Base-by-base conservation (phyloP, 1,139 yeast genomes). In the Candida pseudoviswanathii region DNA sequence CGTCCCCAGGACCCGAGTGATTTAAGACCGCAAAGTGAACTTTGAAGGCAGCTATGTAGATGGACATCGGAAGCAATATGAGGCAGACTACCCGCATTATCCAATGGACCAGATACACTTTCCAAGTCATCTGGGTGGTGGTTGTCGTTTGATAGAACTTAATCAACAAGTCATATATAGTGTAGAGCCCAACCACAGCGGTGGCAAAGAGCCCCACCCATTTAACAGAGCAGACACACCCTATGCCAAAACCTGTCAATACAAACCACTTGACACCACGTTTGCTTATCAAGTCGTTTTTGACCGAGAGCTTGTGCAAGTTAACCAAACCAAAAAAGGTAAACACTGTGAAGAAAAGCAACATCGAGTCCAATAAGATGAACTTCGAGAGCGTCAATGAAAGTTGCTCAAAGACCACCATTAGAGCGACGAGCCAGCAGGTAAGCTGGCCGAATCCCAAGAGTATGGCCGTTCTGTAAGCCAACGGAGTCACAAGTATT, bases 161-260 rank as follows among this genome's bases (percentile, higher is more conserved):
- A 58, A 85, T 74, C 72, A 85, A 77, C 50, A 94, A 75, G 58
- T 94, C 98, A 51, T 80, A 78, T 9, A 88, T 67, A 3, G 91
- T 87, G 71, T 91, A 94, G n/a, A 89, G 56, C 1, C 99, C 99
- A 48, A 92, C 88, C 25, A 92, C 71, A 0, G 82, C 79, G 7
- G 97, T 95, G 42, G 88, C 84, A 63, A 94, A 91, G 45, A 92
- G 68, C 3, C 99, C 99, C 22, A 94, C 98, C 97, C 96, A 90
- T 70, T 94, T 94, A 39, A 92, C 96, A 45, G 96, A 84, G 58
- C 92, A 86, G 10, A 92, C 98, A 66, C 96, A 89, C 0, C 99
- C 99, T 55, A 95, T 82, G 8, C 91, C 82, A 5, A 87, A 52
- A 5, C 99, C 99, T 1, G 95, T 83, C 16, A 85, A 59, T 4